Base-by-base conservation (phyloP, 805 yeast species). In the Cyberlindnera maritima region DNA sequence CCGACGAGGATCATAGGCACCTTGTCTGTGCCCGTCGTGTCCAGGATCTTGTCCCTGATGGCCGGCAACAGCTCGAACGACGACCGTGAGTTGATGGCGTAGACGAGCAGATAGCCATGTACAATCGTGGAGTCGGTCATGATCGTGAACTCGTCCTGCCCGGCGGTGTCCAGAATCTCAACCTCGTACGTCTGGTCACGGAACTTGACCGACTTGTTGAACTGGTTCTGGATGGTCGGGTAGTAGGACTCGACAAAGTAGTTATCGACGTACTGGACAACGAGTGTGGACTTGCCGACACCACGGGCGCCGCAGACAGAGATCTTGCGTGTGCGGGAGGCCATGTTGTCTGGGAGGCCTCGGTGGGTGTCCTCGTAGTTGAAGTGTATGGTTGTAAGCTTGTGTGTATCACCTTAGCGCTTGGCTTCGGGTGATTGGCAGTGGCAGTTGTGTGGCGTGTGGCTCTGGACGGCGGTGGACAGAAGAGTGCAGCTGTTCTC, bases 131-230 rank as follows among this genome's bases (percentile, higher is more conserved):
- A 85, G 64, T 86, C 88, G 58, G 81, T 86, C 66, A 90, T 77
- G 53, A 87, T 80, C 41, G 88, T 79, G 62, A 83, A 87, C 69
- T 89, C 96, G 65, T 89, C 96, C 69, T 88, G 95, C 8, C 97
- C 97, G 1, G 96, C 96, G 0, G 97, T 90, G 61, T 90, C 97
- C 50, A 89, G 70, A 44, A 90, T 86, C 63, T 89, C 96, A 21
- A 91, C 79, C 44, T 83, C 82, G 62, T 85, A 90, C 44, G 84
- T 87, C 56, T 81, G 84, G 51, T 85, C 85, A 50, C 85, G 79
- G 64, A 84, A 79, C 48, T 73, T 75, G 60, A 89, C 75, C 31
- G 75, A 73, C 62, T 86, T 88, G 61, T 81, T 75, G 66, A 86
- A 87, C 65, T 86, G 91, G 66, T 87, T 88, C 63, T 88, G 95